Percentiles rank a stretch among this genome's conserved stretches.
Conservation (phyloP, 2,329 filamentous ascomycete species). For the Ophiocordyceps camponoti-saundersi region DNA sequence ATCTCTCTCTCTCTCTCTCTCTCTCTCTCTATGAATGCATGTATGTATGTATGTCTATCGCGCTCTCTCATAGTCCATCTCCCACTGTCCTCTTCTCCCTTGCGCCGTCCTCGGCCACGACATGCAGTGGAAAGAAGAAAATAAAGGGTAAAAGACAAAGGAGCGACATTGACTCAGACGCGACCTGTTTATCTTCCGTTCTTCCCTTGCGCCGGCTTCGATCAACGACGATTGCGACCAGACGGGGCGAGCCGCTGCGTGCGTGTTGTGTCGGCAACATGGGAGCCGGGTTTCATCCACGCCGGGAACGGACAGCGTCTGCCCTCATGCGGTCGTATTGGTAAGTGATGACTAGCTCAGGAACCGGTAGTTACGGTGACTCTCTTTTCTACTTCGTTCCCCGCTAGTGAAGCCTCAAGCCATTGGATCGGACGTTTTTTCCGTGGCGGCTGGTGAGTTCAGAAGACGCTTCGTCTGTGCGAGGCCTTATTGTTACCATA, state of each 20-base stretch:
- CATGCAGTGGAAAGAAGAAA: neutral
- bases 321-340: neutral
- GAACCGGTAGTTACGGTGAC: neutral
- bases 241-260: neutral
- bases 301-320: neutral
- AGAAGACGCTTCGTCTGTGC: neutral
- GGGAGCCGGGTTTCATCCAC: conserved; percentile 1
- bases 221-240: neutral
- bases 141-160: neutral
- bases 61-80: neutral
- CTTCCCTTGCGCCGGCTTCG: neutral
- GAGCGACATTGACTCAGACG: neutral
- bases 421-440: neutral
- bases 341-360: neutral
- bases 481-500: too few relatives aligned
- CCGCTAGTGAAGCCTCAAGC: neutral
- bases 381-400: neutral
- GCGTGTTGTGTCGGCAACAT: neutral
- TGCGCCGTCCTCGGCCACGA: neutral
- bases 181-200: neutral
- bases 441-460: neutral
- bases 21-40: too few relatives aligned
- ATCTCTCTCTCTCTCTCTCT: neutral
- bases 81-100: neutral
- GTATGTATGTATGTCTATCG: neutral